Evolutionary conservation across 177 flowering plant genomes (phyloP).

Genomic region (Vitis hybrid): DNA sequence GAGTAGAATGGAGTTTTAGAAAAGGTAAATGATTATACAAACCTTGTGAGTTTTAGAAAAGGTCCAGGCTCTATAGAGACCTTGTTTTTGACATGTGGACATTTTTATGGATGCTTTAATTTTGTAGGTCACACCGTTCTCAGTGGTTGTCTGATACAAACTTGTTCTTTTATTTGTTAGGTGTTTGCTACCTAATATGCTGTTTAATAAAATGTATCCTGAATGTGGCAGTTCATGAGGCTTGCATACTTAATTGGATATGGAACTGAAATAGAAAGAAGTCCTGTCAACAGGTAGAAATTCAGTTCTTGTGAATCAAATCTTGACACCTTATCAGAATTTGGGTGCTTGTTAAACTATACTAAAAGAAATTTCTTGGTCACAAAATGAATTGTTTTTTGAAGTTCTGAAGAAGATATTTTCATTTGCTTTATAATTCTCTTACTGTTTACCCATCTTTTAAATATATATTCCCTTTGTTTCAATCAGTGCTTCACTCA

Average conservation of each 20-base stretch:
- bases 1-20: too few relatives aligned
- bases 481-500: constrained; percentile 74
- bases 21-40: too few relatives aligned
- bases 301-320: background rate
- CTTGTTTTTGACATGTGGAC: too few relatives aligned
- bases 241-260: constrained; percentile 92
- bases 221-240: constrained; percentile 83
- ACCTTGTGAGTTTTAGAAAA: too few relatives aligned
- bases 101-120: too few relatives aligned
- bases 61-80: too few relatives aligned
- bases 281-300: constrained; percentile 90
- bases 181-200: background rate
- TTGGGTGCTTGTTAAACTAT: background rate
- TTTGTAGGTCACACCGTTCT: background rate
- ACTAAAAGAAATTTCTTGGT: background rate
- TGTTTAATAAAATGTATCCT: constrained; percentile 11
- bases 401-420: background rate
- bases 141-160: background rate
- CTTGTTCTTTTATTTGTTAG: background rate
- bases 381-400: background rate
- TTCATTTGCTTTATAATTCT: background rate
- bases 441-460: background rate
- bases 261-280: constrained; percentile 78
- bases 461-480: background rate
- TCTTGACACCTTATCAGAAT: background rate